These are phyloP conservation scores for Venturia effusa DNA, from an alignment of 2,329 filamentous ascomycete species.

Conservation along the genomic window DNA sequence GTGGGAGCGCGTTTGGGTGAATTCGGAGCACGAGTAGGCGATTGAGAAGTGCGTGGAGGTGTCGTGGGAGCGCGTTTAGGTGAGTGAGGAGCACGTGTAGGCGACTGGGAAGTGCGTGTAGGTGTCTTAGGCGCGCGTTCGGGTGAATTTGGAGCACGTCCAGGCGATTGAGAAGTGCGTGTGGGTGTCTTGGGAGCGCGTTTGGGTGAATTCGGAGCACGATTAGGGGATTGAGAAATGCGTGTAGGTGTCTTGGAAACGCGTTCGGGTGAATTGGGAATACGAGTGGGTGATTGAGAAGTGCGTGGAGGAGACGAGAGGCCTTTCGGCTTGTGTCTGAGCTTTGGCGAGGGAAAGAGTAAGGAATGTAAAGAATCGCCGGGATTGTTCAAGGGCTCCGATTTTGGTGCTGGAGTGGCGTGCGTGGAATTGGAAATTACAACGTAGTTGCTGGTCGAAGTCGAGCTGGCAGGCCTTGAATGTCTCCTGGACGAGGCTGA, in stretches of 20 bases:
- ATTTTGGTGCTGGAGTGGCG: neutral
- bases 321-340: constrained; percentile 15
- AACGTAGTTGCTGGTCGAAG: constrained; percentile 4
- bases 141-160: neutral
- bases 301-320: neutral
- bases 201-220: neutral
- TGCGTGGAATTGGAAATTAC: neutral
- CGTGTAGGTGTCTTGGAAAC: neutral
- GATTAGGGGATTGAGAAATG: neutral
- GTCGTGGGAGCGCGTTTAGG: neutral
- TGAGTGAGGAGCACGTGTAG: neutral
- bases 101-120: neutral
- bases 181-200: neutral
- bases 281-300: neutral
- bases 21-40: neutral
- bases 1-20: neutral
- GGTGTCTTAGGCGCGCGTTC: too few relatives aligned
- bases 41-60: neutral
- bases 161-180: too few relatives aligned
- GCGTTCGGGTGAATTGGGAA: neutral
- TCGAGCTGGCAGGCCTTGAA: constrained; percentile 14
- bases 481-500: constrained; percentile 17
- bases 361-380: neutral
- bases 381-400: neutral
- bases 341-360: neutral